These are phyloP conservation scores for Whalleya microplaca DNA, from an alignment of 2,329 filamentous ascomycete genomes.

Conservation along the genomic window DNA sequence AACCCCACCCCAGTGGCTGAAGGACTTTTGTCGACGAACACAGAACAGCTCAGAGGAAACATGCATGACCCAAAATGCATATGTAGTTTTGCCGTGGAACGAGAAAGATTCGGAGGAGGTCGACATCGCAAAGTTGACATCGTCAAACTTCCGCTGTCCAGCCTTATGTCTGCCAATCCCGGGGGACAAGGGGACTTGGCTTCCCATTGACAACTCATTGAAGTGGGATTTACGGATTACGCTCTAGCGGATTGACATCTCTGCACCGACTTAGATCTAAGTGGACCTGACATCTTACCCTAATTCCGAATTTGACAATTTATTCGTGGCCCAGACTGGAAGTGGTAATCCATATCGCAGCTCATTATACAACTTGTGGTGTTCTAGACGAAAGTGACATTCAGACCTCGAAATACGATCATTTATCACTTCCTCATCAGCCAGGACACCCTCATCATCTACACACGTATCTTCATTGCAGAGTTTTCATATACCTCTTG, in stretches of 20 bases:
- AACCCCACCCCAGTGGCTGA: slow-evolving; percentile 24
- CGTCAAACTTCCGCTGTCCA: background rate
- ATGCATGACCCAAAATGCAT: slow-evolving; percentile 18
- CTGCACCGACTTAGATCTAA: background rate
- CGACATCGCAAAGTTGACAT: background rate
- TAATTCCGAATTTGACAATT: slow-evolving; percentile 11
- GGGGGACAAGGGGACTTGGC: background rate
- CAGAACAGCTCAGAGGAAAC: slow-evolving; percentile 15
- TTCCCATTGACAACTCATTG: background rate
- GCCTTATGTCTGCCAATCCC: slow-evolving; percentile 2
- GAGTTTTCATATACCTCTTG: background rate
- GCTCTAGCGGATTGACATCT: slow-evolving; percentile 12
- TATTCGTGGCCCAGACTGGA: slow-evolving; percentile 1
- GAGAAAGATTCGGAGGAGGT: slow-evolving; percentile 26
- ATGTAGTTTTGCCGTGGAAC: slow-evolving; percentile 22
- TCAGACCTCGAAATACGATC: too few species aligned
- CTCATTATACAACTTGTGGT: background rate
- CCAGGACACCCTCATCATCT: background rate
- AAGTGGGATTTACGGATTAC: slow-evolving; percentile 22
- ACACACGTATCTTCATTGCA: background rate
- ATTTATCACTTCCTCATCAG: background rate
- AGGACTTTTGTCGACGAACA: slow-evolving; percentile 13
- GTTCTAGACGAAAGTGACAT: background rate
- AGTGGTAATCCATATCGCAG: background rate
- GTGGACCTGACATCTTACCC: background rate